Evolutionary conservation across 495 filamentous ascomycete species (phyloP).

Genomic region (Aspergillus bridgeri): DNA sequence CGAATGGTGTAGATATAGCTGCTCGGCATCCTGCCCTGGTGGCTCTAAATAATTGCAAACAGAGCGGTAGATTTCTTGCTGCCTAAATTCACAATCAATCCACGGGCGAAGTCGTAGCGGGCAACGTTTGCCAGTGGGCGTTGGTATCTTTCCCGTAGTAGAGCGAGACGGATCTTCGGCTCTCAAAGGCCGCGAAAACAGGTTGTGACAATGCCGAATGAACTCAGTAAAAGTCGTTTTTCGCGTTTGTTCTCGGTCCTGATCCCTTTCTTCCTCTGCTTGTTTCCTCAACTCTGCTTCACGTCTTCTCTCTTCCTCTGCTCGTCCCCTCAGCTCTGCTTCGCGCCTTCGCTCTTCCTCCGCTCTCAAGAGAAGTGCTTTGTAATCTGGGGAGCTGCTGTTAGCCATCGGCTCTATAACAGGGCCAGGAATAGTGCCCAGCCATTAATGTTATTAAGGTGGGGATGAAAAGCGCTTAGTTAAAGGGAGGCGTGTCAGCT

Average conservation of each 20-base stretch:
- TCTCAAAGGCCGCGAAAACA: conserved; percentile 26
- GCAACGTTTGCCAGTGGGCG: conserved; percentile 30
- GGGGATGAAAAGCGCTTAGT: too few species aligned
- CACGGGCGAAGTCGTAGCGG: conserved; percentile 24
- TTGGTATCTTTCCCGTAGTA: conserved; percentile 28
- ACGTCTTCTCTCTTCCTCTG: not conserved
- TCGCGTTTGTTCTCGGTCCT: conserved; percentile 9
- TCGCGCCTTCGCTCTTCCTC: not conserved
- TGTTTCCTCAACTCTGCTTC: conserved; percentile 5
- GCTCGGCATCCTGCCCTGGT: not conserved
- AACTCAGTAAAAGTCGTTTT: conserved; percentile 36
- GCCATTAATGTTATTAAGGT: too few species aligned
- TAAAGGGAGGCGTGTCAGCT: too few species aligned
- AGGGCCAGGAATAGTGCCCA: too few species aligned
- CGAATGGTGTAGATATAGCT: too few species aligned
- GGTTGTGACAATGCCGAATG: conserved; percentile 29
- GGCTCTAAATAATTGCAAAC: conserved; percentile 24
- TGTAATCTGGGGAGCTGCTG: conserved; percentile 5
- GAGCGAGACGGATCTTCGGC: conserved; percentile 25
- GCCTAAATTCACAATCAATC: conserved; percentile 26
- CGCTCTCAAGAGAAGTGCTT: conserved; percentile 1
- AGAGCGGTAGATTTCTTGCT: conserved; percentile 26
- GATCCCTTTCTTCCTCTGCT: conserved; percentile 6
- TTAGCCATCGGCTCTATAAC: not conserved
- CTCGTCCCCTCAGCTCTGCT: conserved; percentile 5